phyloP scores from a whole-genome alignment of 768 basidiomycete genomes.

The Lentinus tigrinus region DNA sequence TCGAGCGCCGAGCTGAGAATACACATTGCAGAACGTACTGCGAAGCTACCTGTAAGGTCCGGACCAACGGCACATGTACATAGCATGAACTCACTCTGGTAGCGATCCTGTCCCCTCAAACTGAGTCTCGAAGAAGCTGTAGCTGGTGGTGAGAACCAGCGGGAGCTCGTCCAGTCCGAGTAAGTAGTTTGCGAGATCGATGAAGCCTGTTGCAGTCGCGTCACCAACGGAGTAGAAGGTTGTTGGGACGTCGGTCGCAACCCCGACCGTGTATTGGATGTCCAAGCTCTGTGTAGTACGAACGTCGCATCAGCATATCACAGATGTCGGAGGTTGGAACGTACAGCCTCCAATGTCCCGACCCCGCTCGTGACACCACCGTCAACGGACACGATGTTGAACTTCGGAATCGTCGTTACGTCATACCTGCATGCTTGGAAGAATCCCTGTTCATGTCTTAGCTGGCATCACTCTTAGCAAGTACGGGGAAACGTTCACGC shows the following conservation, averaged over 20 bases:
- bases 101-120: slow-evolving; percentile 10
- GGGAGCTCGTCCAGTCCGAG: slow-evolving; percentile 23
- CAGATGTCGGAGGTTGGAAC: slow-evolving; percentile 20
- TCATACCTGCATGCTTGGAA: slow-evolving; percentile 22
- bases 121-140: slow-evolving; percentile 30
- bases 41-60: too few relatives aligned
- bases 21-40: slow-evolving; percentile 33
- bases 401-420: slow-evolving; percentile 13
- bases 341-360: slow-evolving; percentile 60
- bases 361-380: slow-evolving; percentile 21
- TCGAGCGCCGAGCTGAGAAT: slow-evolving; percentile 34
- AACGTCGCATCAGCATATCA: not conserved
- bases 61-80: too few relatives aligned
- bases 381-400: slow-evolving; percentile 22
- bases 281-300: slow-evolving; percentile 30
- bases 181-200: slow-evolving; percentile 31
- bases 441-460: slow-evolving; percentile 8
- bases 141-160: slow-evolving; percentile 34
- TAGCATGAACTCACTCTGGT: slow-evolving; percentile 4
- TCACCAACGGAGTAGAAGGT: slow-evolving; percentile 32
- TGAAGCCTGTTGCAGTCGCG: slow-evolving; percentile 29
- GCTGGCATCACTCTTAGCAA: not conserved
- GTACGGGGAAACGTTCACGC: slow-evolving; percentile 33
- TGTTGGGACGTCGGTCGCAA: slow-evolving; percentile 32
- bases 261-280: slow-evolving; percentile 35